phyloP scores from a whole-genome alignment of 2,329 filamentous ascomycete species.

The Fusarium nurragi region DNA sequence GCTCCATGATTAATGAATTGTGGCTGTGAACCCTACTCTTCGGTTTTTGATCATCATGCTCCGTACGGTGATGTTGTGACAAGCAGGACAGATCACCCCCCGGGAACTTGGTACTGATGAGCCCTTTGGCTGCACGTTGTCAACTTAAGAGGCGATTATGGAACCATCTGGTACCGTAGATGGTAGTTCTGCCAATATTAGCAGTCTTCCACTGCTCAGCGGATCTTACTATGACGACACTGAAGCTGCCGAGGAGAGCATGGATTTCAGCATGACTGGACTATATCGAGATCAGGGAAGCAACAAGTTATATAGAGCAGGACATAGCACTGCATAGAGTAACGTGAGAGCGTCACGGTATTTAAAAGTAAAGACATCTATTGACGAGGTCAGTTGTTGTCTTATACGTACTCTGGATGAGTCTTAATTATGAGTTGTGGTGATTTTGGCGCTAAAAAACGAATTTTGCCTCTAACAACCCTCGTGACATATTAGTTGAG shows the following conservation, averaged over 20 bases:
- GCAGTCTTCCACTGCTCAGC: constrained; percentile 16
- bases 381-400: constrained; percentile 21
- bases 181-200: not conserved
- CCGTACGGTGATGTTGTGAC: constrained; percentile 5
- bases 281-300: constrained; percentile 7
- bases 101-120: not conserved
- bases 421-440: constrained; percentile 7
- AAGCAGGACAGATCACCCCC: not conserved
- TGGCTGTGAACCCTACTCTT: too few species aligned
- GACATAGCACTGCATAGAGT: not conserved
- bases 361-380: constrained; percentile 21
- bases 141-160: constrained; percentile 16
- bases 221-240: constrained; percentile 37
- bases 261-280: constrained; percentile 26
- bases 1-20: not conserved
- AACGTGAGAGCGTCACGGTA: constrained; percentile 41
- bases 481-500: not conserved
- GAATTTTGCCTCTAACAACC: constrained; percentile 1
- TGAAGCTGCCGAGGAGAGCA: constrained; percentile 14
- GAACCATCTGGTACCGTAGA: constrained; percentile 1
- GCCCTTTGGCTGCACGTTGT: constrained; percentile 21
- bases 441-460: constrained; percentile 6
- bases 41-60: not conserved
- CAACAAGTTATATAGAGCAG: constrained; percentile 19
- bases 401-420: constrained; percentile 9